Base-by-base conservation (phyloP, 2,329 filamentous ascomycete genomes). In the Xylariaceae sp. region DNA sequence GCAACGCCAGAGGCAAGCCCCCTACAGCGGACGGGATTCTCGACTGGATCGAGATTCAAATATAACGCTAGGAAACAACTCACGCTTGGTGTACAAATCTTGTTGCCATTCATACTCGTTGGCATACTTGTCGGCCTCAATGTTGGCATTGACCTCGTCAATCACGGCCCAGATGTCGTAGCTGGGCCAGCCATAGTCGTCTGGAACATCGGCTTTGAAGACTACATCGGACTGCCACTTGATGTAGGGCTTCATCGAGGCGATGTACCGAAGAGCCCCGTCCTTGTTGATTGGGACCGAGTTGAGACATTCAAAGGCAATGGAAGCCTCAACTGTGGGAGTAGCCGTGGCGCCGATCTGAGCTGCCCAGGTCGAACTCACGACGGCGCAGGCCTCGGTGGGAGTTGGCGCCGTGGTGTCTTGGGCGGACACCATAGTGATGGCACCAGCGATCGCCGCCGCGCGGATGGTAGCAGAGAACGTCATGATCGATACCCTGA, bases 101-200 rank as follows among this genome's bases (percentile, higher is more conserved):
- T 58, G 51, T 55, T 74, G 71, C 63, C 72, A 74, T 30, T 63
- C 65, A 45, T 69, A 70, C 59, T 74, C 71, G 52, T 62, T 68
- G 6, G 58, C 40, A 49, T 74, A 74, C 42, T 62, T 61, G 49
- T 66, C 62, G 1, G 62, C 63, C 30, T 49, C 48, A 18, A 73
- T 55, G 22, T 67, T 63, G 12, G 53, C 54, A 48, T 60, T 63
- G 36, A 74, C 53, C 35, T 62, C 48, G 22, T 59, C 64, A 14
- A 73, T 60, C 15, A 59, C 65, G 6, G 53, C 67, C 49, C 64
- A 71, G 38, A 73, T 60, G 55, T 74, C 70, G 40, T 69, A 66
- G 22, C 62, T 61, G 31, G 68, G 68, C 49, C 66, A 71, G 52
- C 62, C 67, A 56, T 72, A 73, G 44, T 63, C 62, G 7, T 54